Evolutionary conservation across 2,329 filamentous ascomycete species (phyloP), one percentile per base, ranked within the genome.

Genomic region (Colletotrichum graminicola): DNA sequence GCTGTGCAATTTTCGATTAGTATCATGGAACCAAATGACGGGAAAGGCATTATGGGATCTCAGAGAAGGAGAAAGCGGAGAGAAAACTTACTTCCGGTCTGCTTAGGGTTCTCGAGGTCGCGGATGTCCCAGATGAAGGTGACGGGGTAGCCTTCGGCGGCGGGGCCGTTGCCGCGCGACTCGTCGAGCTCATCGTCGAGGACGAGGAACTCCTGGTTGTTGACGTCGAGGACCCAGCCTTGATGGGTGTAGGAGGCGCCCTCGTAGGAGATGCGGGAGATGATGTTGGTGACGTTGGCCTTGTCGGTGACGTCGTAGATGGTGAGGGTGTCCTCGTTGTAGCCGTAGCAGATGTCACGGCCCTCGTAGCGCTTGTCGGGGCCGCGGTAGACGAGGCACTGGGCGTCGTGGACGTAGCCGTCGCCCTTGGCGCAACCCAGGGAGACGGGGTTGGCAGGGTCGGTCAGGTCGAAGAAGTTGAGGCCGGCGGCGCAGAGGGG

Each of bases 341-440:
- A 89, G 70, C 83, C 85, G 75, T 87, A 88, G 82, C 87, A 89
- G 75, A 89, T 87, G 65, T 89, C 85, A 2, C 79, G 80, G 32
- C 84, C 85, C 4, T 79, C 76, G 76, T 85, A 89, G 32, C 80
- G 75, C 32, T 77, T 78, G 71, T 88, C 84, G 0, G 87, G 86
- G 0, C 87, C 87, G 10, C 81, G 82, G 75, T 89, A 89, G 39
- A 86, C 83, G 34, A 90, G 78, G 72, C 88, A 90, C 75, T 90
- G 87, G 0, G 88, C 88, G 71, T 90, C 88, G 75, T 90, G 88
- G 2, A 90, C 88, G 63, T 90, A 90, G 1, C 88, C 88, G 66
- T 90, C 88, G 1, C 82, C 78, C 16, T 81, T 81, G 11, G 85
- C 86, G 71, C 88, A 90, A 12, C 88, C 88, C 14, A 87, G 82